Conservation (phyloP, 129 eudicot species). For the Chrysanthemum lavandulifolium region DNA sequence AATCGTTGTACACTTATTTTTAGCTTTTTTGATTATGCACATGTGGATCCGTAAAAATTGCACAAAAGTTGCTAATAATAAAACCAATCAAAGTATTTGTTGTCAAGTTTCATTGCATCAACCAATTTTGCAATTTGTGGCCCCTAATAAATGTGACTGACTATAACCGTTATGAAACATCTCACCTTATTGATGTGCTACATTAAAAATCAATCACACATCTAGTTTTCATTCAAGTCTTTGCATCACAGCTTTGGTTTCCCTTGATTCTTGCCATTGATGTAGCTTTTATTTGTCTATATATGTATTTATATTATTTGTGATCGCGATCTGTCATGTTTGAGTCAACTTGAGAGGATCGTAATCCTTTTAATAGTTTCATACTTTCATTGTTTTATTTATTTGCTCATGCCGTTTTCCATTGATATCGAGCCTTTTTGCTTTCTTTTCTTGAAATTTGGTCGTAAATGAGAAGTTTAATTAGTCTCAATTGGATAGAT, state of each 20-base stretch:
- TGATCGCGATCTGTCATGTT: too few species aligned
- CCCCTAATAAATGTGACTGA: conserved; percentile 25
- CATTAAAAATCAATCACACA: conserved; percentile 10
- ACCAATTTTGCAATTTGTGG: conserved; percentile 35
- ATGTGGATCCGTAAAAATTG: conserved; percentile 39
- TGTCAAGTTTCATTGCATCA: conserved; percentile 22
- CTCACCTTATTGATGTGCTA: conserved; percentile 18
- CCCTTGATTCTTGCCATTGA: not conserved
- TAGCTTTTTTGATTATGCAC: conserved; percentile 28
- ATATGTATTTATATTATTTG: not conserved
- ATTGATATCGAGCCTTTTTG: too few species aligned
- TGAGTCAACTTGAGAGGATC: too few species aligned
- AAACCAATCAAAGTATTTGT: conserved; percentile 31
- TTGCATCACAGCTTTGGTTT: too few species aligned
- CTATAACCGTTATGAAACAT: conserved; percentile 15
- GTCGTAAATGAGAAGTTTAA: too few species aligned
- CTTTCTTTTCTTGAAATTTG: too few species aligned
- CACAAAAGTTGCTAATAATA: conserved; percentile 35
- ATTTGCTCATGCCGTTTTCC: not conserved
- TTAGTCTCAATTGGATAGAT: too few species aligned
- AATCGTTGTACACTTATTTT: conserved; percentile 22
- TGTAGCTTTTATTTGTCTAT: conserved; percentile 9
- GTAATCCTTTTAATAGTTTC: not conserved
- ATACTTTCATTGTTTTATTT: not conserved
- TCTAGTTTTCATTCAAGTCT: conserved; percentile 8